A percentile compares a stretch with the other conserved stretches of the same genome.
These are phyloP conservation scores for Crocinoboletus sp. DNA, from an alignment of 1,284 basidiomycete genomes.

Conservation along the genomic window DNA sequence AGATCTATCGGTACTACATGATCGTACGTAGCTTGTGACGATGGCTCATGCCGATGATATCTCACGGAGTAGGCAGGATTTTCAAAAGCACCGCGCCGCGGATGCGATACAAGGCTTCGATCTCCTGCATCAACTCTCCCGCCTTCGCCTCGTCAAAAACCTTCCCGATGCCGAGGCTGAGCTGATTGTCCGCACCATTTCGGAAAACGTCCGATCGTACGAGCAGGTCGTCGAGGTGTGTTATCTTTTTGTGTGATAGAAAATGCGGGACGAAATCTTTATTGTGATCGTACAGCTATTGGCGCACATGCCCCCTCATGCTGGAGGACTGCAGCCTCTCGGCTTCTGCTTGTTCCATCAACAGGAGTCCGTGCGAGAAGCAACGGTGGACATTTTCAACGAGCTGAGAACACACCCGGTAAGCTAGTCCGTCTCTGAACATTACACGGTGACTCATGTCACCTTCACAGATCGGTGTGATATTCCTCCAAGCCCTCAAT, in stretches of 20 bases:
- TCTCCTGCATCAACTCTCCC: constrained; percentile 64
- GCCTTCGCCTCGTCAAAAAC: constrained; percentile 58
- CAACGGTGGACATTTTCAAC: constrained; percentile 81
- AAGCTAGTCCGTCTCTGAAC: constrained; percentile 27
- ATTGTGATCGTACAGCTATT: constrained; percentile 56
- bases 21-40: constrained; percentile 39
- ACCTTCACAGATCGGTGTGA: constrained; percentile 66
- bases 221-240: constrained; percentile 88
- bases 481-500: constrained; percentile 83
- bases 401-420: constrained; percentile 74
- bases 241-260: constrained; percentile 1
- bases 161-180: constrained; percentile 65
- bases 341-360: constrained; percentile 92
- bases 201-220: constrained; percentile 67
- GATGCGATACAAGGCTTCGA: constrained; percentile 64
- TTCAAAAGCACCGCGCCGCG: constrained; percentile 40
- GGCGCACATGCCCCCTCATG: constrained; percentile 70
- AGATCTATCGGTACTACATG: constrained; percentile 58
- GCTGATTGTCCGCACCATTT: constrained; percentile 71
- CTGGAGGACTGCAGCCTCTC: constrained; percentile 81
- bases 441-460: constrained; percentile 3
- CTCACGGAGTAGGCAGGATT: constrained; percentile 45
- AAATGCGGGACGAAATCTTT: neutral
- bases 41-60: neutral
- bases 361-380: constrained; percentile 65